These are phyloP conservation scores for Rhododendron molle DNA, from an alignment of 148 eudicot species.

Conservation along the genomic window DNA sequence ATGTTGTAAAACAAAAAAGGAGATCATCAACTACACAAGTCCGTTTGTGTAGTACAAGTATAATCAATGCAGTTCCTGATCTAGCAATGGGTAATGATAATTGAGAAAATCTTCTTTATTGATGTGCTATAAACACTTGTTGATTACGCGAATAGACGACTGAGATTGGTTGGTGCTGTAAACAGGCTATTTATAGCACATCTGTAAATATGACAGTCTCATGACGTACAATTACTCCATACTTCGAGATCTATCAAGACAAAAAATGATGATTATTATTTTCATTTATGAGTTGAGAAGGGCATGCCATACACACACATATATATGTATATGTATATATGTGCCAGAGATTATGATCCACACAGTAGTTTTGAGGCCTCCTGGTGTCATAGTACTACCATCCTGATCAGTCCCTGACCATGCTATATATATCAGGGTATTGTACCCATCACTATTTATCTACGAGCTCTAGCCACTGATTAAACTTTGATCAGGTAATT, in stretches of 20 bases:
- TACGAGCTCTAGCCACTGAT: not conserved
- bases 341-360: not conserved
- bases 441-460: conserved; percentile 6
- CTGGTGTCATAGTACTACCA: not conserved
- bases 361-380: not conserved
- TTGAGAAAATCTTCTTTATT: too few relatives aligned
- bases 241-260: conserved; percentile 13
- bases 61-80: conserved; percentile 1
- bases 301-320: not conserved
- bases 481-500: not conserved
- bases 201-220: too few relatives aligned
- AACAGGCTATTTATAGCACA: too few relatives aligned
- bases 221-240: too few relatives aligned
- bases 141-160: too few relatives aligned
- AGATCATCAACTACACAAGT: not conserved
- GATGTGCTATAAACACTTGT: too few relatives aligned
- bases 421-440: not conserved
- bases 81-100: conserved; percentile 1
- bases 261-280: conserved; percentile 6
- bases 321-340: not conserved
- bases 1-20: too few relatives aligned
- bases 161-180: too few relatives aligned
- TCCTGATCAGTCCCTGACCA: conserved; percentile 1
- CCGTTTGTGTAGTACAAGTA: not conserved
- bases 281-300: not conserved